Percentiles rank a stretch among this genome's conserved stretches.
Evolutionary conservation across 192 early-diverging fungal genomes (phyloP).

Genomic region (Cladochytrium replicatum): DNA sequence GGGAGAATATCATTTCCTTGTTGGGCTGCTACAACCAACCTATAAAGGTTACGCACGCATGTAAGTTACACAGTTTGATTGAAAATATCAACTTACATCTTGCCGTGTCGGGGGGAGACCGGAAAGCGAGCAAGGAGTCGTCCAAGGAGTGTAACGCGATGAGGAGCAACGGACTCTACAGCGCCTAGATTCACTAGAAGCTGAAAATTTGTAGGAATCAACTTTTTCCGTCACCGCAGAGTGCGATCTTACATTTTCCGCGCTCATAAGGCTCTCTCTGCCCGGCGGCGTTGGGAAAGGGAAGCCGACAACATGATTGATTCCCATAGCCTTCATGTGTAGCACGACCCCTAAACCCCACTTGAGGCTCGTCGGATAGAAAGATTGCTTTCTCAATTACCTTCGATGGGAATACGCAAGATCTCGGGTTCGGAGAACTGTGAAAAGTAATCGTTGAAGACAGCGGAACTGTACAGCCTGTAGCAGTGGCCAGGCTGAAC

Average conservation of each 20-base stretch:
- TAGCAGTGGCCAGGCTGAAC: conserved; percentile 96
- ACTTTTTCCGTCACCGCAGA: no score
- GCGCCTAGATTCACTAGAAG: conserved; percentile 69
- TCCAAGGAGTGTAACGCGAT: conserved; percentile 73
- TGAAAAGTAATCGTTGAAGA: conserved; percentile 83
- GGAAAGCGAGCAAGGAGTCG: conserved; percentile 85
- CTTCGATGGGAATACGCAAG: conserved; percentile 87
- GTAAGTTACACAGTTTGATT: background rate
- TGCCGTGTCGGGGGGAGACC: conserved; percentile 79
- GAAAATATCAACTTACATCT: conserved; percentile 49
- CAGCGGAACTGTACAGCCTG: conserved; percentile 83
- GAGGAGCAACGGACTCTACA: conserved; percentile 46
- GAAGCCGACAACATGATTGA: conserved; percentile 89
- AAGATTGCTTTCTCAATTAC: background rate
- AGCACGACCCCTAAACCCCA: conserved; percentile 70
- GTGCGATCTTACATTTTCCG: conserved; percentile 45
- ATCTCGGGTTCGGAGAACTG: conserved; percentile 86
- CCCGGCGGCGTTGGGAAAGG: conserved; percentile 95
- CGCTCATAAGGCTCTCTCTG: conserved; percentile 55
- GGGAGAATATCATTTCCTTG: conserved; percentile 70
- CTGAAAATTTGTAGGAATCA: no score
- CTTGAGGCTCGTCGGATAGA: background rate
- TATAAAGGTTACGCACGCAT: conserved; percentile 21
- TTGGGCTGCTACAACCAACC: conserved; percentile 73
- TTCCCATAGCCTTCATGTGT: conserved; percentile 97